A percentile compares a stretch with the other conserved stretches of the same genome.
phyloP scores from a whole-genome alignment of 2,329 filamentous ascomycete species.

The Colletotrichum sojae region DNA sequence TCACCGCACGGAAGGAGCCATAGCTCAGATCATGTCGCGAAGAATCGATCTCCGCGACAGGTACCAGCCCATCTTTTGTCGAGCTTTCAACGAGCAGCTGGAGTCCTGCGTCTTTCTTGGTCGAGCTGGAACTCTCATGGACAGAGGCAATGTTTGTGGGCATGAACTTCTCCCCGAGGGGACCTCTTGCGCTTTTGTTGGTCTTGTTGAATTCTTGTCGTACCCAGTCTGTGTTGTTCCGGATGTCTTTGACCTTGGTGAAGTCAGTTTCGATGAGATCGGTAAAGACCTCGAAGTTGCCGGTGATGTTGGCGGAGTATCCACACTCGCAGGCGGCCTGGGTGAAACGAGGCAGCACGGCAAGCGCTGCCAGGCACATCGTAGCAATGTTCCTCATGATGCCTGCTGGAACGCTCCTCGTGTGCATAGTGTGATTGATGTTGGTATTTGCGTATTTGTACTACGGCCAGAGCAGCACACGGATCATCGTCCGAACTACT shows the following conservation, averaged over 20 bases:
- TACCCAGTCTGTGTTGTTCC: conserved; percentile 72
- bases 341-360: conserved; percentile 28
- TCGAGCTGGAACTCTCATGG: conserved; percentile 52
- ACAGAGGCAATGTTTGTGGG: conserved; percentile 69
- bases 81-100: conserved; percentile 67
- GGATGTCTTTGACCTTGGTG: conserved; percentile 64
- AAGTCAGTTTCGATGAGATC: conserved; percentile 82
- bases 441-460: not conserved
- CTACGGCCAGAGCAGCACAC: conserved; percentile 14
- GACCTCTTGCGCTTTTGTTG: conserved; percentile 69
- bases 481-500: conserved; percentile 10
- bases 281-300: conserved; percentile 69
- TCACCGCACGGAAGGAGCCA: conserved; percentile 77
- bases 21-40: conserved; percentile 74
- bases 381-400: conserved; percentile 14
- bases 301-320: conserved; percentile 70
- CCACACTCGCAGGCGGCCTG: conserved; percentile 76
- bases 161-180: conserved; percentile 75
- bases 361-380: conserved; percentile 27
- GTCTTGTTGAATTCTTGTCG: conserved; percentile 78
- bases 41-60: conserved; percentile 75
- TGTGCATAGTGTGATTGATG: not conserved
- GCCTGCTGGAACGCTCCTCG: not conserved
- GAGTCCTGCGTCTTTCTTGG: conserved; percentile 66
- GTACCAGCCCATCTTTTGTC: conserved; percentile 66